Conservation (phyloP, 2,329 filamentous ascomycete species). For the Akanthomyces uredinophilus region DNA sequence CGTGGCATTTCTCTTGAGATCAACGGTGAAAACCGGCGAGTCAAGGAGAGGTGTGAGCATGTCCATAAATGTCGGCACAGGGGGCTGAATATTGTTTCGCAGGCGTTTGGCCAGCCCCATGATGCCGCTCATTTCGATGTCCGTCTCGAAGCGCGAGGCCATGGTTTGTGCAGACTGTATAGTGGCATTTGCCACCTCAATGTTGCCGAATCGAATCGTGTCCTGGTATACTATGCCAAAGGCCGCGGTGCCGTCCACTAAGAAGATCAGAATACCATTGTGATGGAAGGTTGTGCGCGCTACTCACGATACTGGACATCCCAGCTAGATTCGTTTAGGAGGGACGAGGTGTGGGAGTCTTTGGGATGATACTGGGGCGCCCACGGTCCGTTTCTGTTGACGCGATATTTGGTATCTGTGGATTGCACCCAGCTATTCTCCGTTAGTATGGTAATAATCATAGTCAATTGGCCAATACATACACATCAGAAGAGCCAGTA, state of each 20-base stretch:
- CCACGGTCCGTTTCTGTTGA: conserved; percentile 31
- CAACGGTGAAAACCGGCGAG: conserved; percentile 42
- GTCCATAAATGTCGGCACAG: conserved; percentile 41
- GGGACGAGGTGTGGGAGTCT: conserved; percentile 38
- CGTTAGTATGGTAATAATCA: background rate
- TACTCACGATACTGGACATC: conserved; percentile 43
- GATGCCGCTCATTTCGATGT: conserved; percentile 42
- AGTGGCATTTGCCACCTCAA: conserved; percentile 40
- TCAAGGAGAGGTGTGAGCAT: conserved; percentile 37
- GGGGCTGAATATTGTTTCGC: conserved; percentile 39
- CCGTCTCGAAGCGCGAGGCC: conserved; percentile 38
- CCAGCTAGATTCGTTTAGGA: conserved; percentile 43
- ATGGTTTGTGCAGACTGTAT: conserved; percentile 45
- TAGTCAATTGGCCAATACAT: conserved; percentile 36
- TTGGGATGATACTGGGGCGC: conserved; percentile 39
- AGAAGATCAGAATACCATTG: background rate
- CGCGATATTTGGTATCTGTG: conserved; percentile 38
- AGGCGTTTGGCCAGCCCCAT: conserved; percentile 47
- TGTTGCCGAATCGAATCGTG: conserved; percentile 40
- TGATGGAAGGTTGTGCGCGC: background rate
- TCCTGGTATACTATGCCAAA: conserved; percentile 47
- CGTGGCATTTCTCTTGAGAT: conserved; percentile 42
- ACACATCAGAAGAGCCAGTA: conserved; percentile 56
- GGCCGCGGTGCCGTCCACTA: conserved; percentile 41
- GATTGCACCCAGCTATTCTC: conserved; percentile 49